Base-by-base conservation (phyloP, 192 early-diverging fungal species). In the Ramicandelaber brevisporus region DNA sequence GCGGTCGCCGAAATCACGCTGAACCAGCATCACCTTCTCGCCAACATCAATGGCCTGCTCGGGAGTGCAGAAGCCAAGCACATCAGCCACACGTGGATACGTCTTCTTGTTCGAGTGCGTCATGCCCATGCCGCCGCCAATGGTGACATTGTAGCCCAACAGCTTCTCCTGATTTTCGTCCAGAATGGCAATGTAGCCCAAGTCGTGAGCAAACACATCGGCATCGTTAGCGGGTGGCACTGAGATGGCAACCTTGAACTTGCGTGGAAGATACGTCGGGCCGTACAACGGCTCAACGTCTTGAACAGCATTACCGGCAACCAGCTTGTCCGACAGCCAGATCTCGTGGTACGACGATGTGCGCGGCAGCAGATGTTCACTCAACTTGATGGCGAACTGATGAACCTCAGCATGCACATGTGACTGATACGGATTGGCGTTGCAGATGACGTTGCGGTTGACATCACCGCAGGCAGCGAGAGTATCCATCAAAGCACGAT, bases 71-170 rank as follows among this genome's bases (percentile, higher is more conserved):
- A 74, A 95, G 30, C 79, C 79, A 19, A 95, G 51, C 11, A 71
- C 34, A 17, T 73, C 46, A 7, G 68, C 85, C 23, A 82, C 61
- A 19, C 73, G 66, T 24, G 89, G 89, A 43, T 86, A 95, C 5
- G 89, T 95, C 63, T 84, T 86, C 42, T 82, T 82, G 75, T 90
- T 95, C 40, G 78, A 77, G 63, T 95, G 89, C 16, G 89, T 90
- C 73, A 80, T 80, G 47, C 89, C 89, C 88, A 95, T 89, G 27
- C 88, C 88, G 42, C 88, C 88, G 39, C 88, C 88, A 29, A 95
- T 74, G 22, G 74, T 70, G 20, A 89, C 73, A 48, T 89, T 95
- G 64, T 76, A 95, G 32, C 88, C 88, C 28, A 82, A 48, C 28
- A 95, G 59, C 29, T 48, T 36, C 33, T 64, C 60, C 46, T 74